A percentile compares a stretch with the other conserved stretches of the same genome.
Evolutionary conservation across 2,329 filamentous ascomycete genomes (phyloP).

Genomic region (Waltergamsia citrina): DNA sequence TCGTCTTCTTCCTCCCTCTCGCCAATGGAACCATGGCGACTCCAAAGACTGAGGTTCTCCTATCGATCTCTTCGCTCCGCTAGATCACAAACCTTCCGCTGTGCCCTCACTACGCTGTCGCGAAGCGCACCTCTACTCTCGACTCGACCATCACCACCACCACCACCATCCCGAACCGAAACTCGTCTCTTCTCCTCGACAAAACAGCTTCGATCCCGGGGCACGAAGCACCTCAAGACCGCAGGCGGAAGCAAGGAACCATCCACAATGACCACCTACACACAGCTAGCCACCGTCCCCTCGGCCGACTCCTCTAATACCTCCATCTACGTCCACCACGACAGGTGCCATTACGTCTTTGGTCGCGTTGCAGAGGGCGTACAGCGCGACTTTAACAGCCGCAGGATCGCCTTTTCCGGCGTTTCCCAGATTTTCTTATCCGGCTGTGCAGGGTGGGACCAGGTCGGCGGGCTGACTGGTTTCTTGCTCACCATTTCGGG

Average conservation of each 20-base stretch:
- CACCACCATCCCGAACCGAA: background rate
- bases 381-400: conserved; percentile 66
- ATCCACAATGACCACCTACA: conserved; percentile 58
- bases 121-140: background rate
- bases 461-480: conserved; percentile 73
- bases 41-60: background rate
- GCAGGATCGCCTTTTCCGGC: conserved; percentile 54
- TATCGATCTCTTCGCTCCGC: background rate
- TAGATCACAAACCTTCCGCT: background rate
- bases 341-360: conserved; percentile 75
- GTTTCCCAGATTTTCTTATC: conserved; percentile 75
- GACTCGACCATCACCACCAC: background rate
- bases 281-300: conserved; percentile 72
- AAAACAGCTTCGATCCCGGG: too few species aligned
- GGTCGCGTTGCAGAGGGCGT: conserved; percentile 77
- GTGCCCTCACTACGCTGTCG: background rate
- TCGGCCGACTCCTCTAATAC: conserved; percentile 84
- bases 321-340: conserved; percentile 67
- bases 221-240: too few species aligned
- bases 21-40: conserved; percentile 2
- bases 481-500: conserved; percentile 80
- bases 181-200: too few species aligned
- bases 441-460: conserved; percentile 66
- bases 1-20: background rate
- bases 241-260: background rate